A percentile compares a stretch with the other conserved stretches of the same genome.
Evolutionary conservation across 768 basidiomycete species (phyloP).

Genomic region (Mycena alexandri): DNA sequence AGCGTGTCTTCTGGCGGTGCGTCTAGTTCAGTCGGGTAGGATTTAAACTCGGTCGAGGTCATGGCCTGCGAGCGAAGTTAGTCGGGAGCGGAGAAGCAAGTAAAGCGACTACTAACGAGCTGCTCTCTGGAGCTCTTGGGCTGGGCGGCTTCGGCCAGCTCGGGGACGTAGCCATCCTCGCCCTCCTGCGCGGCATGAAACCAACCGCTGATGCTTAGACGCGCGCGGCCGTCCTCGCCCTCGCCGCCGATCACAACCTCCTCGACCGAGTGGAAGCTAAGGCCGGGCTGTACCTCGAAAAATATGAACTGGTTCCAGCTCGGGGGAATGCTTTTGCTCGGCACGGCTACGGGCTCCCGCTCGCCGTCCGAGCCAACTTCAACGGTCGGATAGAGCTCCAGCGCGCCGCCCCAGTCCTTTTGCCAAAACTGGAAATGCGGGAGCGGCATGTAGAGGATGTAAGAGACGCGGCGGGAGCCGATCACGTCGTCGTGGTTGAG

Average conservation of each 20-base stretch:
- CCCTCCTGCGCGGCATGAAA: slow-evolving; percentile 94
- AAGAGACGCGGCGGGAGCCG: slow-evolving; percentile 92
- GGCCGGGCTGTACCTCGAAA: slow-evolving; percentile 94
- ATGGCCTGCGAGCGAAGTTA: slow-evolving; percentile 60
- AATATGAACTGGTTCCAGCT: slow-evolving; percentile 93
- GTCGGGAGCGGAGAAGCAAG: slow-evolving; percentile 15
- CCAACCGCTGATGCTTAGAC: slow-evolving; percentile 96
- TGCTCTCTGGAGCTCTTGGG: slow-evolving; percentile 91
- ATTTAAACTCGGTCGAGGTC: slow-evolving; percentile 69
- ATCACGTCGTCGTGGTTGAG: slow-evolving; percentile 99
- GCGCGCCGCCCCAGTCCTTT: slow-evolving; percentile 91
- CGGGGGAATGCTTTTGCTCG: slow-evolving; percentile 77
- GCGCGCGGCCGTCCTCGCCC: slow-evolving; percentile 73
- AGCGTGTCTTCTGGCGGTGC: slow-evolving; percentile 66
- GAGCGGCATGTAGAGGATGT: slow-evolving; percentile 96
- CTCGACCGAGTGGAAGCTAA: slow-evolving; percentile 96
- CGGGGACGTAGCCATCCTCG: slow-evolving; percentile 85
- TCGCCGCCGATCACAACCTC: slow-evolving; percentile 90
- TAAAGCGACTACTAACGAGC: slow-evolving; percentile 71
- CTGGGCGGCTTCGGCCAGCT: slow-evolving; percentile 55
- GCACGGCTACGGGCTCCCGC: slow-evolving; percentile 76
- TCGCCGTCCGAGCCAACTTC: slow-evolving; percentile 66
- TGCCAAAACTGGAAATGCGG: slow-evolving; percentile 83
- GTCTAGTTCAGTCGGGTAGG: slow-evolving; percentile 61
- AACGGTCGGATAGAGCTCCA: slow-evolving; percentile 90